Conservation (phyloP, 225 moss, liverwort and hornwort genomes). For the Polytrichum commune region DNA sequence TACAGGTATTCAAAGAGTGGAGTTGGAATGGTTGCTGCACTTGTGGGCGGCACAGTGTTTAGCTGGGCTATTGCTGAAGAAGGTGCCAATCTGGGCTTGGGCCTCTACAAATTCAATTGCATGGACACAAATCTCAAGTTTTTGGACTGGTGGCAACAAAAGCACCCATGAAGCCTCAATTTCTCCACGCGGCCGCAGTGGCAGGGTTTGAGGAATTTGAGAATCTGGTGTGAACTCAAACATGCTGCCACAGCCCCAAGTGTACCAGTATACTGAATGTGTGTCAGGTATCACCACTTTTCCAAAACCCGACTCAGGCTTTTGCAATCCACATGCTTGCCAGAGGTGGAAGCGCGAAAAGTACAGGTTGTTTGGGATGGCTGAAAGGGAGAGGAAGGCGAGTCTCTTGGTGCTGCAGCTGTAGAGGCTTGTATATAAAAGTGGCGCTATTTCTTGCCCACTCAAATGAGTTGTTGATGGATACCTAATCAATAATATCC, state of each 20-base stretch:
- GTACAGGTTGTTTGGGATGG: not conserved
- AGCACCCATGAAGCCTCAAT: constrained; percentile 28
- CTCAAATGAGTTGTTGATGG: constrained; percentile 9
- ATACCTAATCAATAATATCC: not conserved
- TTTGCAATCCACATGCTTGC: not conserved
- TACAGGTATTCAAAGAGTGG: constrained; percentile 68
- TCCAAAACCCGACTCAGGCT: not conserved
- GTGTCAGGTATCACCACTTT: not conserved
- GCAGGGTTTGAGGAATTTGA: not conserved
- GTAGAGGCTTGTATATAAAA: constrained; percentile 12
- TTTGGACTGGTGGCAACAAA: constrained; percentile 87
- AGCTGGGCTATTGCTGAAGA: constrained; percentile 90
- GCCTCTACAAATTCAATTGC: constrained; percentile 85
- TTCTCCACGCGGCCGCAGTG: not conserved
- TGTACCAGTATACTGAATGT: not conserved
- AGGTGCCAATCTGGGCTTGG: constrained; percentile 76
- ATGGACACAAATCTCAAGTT: constrained; percentile 89
- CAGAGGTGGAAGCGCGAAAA: not conserved
- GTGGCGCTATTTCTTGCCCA: constrained; percentile 8
- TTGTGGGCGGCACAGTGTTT: constrained; percentile 60
- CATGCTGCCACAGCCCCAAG: too few relatives aligned
- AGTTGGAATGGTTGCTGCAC: constrained; percentile 45
- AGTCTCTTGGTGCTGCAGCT: constrained; percentile 5
- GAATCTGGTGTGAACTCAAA: constrained; percentile 1
- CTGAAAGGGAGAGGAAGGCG: not conserved